Base-by-base conservation (phyloP, 2,329 filamentous ascomycete genomes). In the Emydomyces testavorans region DNA sequence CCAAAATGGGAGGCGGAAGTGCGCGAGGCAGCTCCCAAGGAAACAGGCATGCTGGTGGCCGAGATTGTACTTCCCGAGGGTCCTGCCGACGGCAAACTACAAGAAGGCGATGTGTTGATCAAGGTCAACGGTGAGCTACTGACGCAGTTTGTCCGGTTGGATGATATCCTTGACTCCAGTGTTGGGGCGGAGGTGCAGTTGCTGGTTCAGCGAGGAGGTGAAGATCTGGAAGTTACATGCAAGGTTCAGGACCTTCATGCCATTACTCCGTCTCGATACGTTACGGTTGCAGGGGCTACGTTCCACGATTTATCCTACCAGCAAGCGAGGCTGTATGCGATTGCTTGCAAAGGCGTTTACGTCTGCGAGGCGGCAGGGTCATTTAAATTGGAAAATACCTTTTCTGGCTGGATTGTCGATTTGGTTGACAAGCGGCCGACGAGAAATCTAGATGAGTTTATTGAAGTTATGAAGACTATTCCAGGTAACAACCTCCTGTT, bases 221-320 rank as follows among this genome's bases (percentile, higher is more conserved):
- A 90, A 64, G 84, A 95, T 59, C 71, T 94, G 31, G 82, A 92
- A 60, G 80, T 95, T 11, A 82, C 92, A 50, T 76, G 96, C 48
- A 71, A 79, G 45, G 89, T 96, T 37, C 88, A 85, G 41, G 85
- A 98, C 62, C 75, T 98, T 52, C 92, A 98, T 70, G 78, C 77
- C 49, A 98, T 98, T 63, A 96, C 92, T 2, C 92, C 93, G 11
- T 89, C 95, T 67, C 83, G 89, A 52, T 98, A 96, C 62, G 85
- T 96, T 46, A 86, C 88, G 3, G 90, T 96, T 36, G 86, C 89
- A 35, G 93, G 92, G 16, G 92, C 82, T 20, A 90, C 88, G 50
- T 96, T 98, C 72, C 93, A 98, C 69, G 80, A 94, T 62, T 73
- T 98, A 15, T 98, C 93, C 0, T 98, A 98, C 65, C 92, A 98